Percentiles rank a stretch among this genome's conserved stretches.
Evolutionary conservation across 495 filamentous ascomycete genomes (phyloP).

Genomic region (Haplographium delicatum): DNA sequence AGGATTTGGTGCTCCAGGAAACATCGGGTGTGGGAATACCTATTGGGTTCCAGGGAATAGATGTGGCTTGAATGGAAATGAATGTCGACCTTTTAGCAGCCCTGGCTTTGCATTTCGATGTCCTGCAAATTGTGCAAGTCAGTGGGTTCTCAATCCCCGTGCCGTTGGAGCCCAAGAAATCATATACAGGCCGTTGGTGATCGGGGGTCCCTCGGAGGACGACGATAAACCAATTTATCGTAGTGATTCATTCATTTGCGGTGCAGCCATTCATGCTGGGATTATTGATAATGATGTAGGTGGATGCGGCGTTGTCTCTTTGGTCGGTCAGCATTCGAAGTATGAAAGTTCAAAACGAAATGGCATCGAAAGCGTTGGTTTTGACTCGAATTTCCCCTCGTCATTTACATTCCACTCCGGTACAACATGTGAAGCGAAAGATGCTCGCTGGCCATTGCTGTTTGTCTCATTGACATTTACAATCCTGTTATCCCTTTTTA

Average conservation of each 20-base stretch:
- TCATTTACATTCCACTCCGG: conserved; percentile 58
- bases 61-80: conserved; percentile 74
- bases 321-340: conserved; percentile 61
- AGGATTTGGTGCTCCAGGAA: conserved; percentile 59
- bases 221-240: conserved; percentile 54
- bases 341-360: conserved; percentile 55
- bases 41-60: conserved; percentile 63
- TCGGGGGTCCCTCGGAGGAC: conserved; percentile 62
- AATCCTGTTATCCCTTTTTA: conserved; percentile 60
- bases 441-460: conserved; percentile 69
- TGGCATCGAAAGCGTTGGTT: conserved; percentile 61
- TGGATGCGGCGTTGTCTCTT: conserved; percentile 68
- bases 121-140: conserved; percentile 65
- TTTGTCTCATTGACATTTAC: conserved; percentile 68
- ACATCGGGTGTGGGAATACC: conserved; percentile 62
- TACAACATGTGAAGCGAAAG: conserved; percentile 50
- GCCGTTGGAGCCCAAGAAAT: conserved; percentile 70
- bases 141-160: conserved; percentile 62
- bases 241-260: conserved; percentile 79
- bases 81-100: conserved; percentile 75
- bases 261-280: conserved; percentile 74
- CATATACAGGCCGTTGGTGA: conserved; percentile 63
- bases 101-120: conserved; percentile 71
- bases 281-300: conserved; percentile 61
- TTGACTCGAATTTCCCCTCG: conserved; percentile 74